Conservation (phyloP, 2,329 filamentous ascomycete genomes). For the Epichloe elymi region DNA sequence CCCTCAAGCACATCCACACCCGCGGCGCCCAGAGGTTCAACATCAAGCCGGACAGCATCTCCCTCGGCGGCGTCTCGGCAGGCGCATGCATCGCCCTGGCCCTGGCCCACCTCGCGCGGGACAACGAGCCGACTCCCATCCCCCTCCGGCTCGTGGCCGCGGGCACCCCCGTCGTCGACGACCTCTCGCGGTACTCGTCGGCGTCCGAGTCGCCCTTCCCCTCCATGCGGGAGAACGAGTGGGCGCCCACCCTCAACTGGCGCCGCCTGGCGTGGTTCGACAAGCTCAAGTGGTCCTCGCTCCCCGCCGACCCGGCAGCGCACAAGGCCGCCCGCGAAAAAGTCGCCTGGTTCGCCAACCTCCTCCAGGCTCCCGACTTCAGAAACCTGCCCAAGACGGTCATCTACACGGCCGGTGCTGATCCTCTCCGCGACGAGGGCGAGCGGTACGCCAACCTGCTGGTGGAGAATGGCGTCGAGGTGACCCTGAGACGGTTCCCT, state of each 20-base stretch:
- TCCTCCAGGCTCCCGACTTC: constrained; percentile 23
- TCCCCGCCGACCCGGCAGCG: constrained; percentile 7
- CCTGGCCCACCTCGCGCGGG: constrained; percentile 27
- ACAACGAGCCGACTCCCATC: constrained; percentile 16
- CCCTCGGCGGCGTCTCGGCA: constrained; percentile 32
- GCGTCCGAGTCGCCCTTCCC: constrained; percentile 24
- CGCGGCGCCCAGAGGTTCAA: constrained; percentile 23
- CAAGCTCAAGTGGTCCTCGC: constrained; percentile 18
- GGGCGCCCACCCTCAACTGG: constrained; percentile 31
- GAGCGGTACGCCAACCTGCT: constrained; percentile 31
- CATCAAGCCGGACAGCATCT: constrained; percentile 23
- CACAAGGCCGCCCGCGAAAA: constrained; percentile 7
- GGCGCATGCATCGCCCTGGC: constrained; percentile 28
- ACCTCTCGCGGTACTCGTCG: constrained; percentile 23
- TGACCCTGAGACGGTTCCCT: constrained; percentile 30
- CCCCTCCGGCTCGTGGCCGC: constrained; percentile 24
- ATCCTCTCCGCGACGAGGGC: constrained; percentile 34
- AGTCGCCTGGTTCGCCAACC: constrained; percentile 17
- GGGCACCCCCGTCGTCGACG: constrained; percentile 26
- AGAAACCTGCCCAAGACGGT: constrained; percentile 23
- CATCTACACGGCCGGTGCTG: constrained; percentile 29
- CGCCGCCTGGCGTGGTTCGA: constrained; percentile 28
- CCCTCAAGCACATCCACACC: constrained; percentile 25
- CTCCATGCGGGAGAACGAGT: constrained; percentile 28
- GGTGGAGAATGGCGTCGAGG: constrained; percentile 29